These are phyloP conservation scores for Epichloe coenophiala DNA, from an alignment of 2,329 filamentous ascomycete species.

Conservation along the genomic window DNA sequence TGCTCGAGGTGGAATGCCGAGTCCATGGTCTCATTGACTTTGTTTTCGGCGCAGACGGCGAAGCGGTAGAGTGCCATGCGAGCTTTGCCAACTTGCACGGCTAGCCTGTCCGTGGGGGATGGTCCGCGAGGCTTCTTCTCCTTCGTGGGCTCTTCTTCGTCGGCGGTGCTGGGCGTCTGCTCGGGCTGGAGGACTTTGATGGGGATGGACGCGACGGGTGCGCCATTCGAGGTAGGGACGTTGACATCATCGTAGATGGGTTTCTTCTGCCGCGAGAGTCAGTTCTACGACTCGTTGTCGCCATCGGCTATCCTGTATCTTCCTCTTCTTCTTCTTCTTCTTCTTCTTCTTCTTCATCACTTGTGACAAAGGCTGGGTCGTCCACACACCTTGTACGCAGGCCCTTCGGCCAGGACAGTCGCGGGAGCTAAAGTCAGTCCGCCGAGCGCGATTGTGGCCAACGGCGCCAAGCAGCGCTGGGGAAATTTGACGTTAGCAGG, in stretches of 20 bases:
- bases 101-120: slow-evolving; percentile 81
- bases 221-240: slow-evolving; percentile 17
- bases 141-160: slow-evolving; percentile 19
- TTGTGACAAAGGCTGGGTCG: not conserved
- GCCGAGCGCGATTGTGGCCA: slow-evolving; percentile 38
- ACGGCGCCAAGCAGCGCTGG: slow-evolving; percentile 39
- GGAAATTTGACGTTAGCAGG: slow-evolving; percentile 15
- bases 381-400: slow-evolving; percentile 20
- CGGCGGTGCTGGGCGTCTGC: slow-evolving; percentile 14
- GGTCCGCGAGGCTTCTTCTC: slow-evolving; percentile 30
- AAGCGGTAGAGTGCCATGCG: slow-evolving; percentile 71
- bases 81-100: slow-evolving; percentile 64
- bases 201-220: slow-evolving; percentile 17
- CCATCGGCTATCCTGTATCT: not conserved
- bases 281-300: not conserved
- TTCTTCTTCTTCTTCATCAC: not conserved
- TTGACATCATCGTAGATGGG: slow-evolving; percentile 72
- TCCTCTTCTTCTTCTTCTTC: not conserved
- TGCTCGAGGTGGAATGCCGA: slow-evolving; percentile 74
- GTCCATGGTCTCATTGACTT: slow-evolving; percentile 71
- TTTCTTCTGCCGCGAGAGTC: slow-evolving; percentile 30
- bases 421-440: slow-evolving; percentile 33
- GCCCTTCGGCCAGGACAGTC: slow-evolving; percentile 38
- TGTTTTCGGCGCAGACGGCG: slow-evolving; percentile 62
- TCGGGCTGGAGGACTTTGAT: slow-evolving; percentile 11